phyloP scores from a whole-genome alignment of 768 basidiomycete species.

The Pleurotus sapidus region DNA sequence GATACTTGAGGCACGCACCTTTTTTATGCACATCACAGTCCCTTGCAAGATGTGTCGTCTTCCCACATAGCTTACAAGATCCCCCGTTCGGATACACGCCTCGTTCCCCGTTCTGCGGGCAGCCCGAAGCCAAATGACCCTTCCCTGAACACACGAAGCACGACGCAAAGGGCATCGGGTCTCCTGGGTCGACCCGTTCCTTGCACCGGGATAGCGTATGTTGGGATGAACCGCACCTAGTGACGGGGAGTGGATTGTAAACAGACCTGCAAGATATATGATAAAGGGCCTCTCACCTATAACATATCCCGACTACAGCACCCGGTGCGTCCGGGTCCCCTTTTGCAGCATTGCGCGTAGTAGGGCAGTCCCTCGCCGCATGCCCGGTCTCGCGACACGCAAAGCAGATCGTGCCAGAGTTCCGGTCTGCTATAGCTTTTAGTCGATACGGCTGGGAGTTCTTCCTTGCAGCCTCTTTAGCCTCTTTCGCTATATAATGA shows the following conservation, averaged over 20 bases:
- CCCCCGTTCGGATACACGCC: constrained; percentile 93
- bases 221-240: constrained; percentile 76
- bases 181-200: constrained; percentile 52
- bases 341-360: constrained; percentile 20
- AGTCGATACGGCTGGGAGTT: constrained; percentile 59
- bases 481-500: not conserved
- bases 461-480: constrained; percentile 19
- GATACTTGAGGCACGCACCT: constrained; percentile 31
- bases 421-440: constrained; percentile 57
- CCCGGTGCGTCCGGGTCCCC: constrained; percentile 14
- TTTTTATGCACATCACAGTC: constrained; percentile 69
- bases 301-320: constrained; percentile 55
- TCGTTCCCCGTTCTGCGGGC: constrained; percentile 74
- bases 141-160: constrained; percentile 87
- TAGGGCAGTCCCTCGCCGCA: constrained; percentile 78
- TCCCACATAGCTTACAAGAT: constrained; percentile 83
- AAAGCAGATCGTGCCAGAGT: constrained; percentile 70
- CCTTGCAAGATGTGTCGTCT: constrained; percentile 81
- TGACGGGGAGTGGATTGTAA: not conserved
- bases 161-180: constrained; percentile 83
- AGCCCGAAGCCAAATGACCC: constrained; percentile 84
- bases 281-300: constrained; percentile 48
- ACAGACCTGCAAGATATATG: not conserved
- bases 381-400: constrained; percentile 86
- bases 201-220: constrained; percentile 82